These are phyloP conservation scores for Eurotiales sp. DNA, from an alignment of 2,329 filamentous ascomycete genomes.

Conservation along the genomic window DNA sequence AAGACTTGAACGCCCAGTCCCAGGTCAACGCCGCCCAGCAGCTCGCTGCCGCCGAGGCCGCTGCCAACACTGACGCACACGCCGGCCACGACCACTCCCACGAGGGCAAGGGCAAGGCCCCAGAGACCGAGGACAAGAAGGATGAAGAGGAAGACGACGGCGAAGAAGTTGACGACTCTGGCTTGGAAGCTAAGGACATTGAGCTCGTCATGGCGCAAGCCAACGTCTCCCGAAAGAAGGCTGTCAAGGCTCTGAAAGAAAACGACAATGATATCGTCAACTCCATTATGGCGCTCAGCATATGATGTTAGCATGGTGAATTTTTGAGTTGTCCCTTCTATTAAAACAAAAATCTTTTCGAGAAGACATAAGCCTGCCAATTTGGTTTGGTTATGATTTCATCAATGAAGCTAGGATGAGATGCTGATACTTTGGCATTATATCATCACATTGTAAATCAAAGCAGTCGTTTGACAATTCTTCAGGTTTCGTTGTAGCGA, in stretches of 20 bases:
- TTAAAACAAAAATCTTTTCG: neutral
- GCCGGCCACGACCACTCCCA: slow-evolving; percentile 56
- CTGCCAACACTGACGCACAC: slow-evolving; percentile 58
- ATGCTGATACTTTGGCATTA: neutral
- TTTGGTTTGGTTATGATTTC: neutral
- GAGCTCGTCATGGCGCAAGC: slow-evolving; percentile 99
- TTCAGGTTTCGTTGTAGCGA: no score
- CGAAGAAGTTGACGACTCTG: slow-evolving; percentile 91
- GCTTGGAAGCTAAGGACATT: slow-evolving; percentile 98
- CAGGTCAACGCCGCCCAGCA: slow-evolving; percentile 95
- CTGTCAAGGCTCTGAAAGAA: slow-evolving; percentile 91
- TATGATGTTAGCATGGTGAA: slow-evolving; percentile 47
- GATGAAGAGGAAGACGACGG: slow-evolving; percentile 87
- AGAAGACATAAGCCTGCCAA: neutral
- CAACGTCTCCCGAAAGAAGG: slow-evolving; percentile 95
- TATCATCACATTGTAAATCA: neutral
- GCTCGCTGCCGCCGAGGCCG: slow-evolving; percentile 71
- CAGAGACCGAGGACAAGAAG: slow-evolving; percentile 58
- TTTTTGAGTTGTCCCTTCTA: neutral
- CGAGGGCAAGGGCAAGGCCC: slow-evolving; percentile 63
- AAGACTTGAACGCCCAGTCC: slow-evolving; percentile 97
- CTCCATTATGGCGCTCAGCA: slow-evolving; percentile 97
- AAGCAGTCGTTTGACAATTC: neutral
- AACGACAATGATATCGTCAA: slow-evolving; percentile 99
- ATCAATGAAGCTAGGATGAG: neutral